A percentile compares a stretch with the other conserved stretches of the same genome.
These are phyloP conservation scores for Lepidium africanum DNA, from an alignment of 345 rosid species.

Conservation along the genomic window DNA sequence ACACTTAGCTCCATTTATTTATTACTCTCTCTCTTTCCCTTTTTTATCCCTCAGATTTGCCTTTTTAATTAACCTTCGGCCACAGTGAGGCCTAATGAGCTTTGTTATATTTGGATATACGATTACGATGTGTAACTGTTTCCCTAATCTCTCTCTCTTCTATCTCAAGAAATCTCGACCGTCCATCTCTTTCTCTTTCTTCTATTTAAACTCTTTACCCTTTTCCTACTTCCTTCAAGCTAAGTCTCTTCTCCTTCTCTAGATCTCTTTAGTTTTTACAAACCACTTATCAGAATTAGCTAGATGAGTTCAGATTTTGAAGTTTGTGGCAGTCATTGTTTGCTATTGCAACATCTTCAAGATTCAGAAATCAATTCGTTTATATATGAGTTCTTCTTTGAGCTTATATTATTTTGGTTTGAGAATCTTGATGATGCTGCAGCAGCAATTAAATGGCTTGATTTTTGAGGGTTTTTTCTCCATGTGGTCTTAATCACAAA, in stretches of 20 bases:
- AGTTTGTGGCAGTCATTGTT: constrained; percentile 18
- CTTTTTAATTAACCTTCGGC: not conserved
- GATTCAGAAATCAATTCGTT: constrained; percentile 29
- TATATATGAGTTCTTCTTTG: constrained; percentile 6
- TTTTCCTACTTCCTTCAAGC: constrained; percentile 11
- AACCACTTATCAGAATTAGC: too few species aligned
- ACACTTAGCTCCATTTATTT: constrained; percentile 6
- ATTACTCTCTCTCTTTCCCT: not conserved
- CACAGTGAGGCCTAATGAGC: constrained; percentile 25
- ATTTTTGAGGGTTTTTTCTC: not conserved
- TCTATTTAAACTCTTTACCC: constrained; percentile 27
- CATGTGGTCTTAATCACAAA: not conserved
- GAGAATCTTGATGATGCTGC: constrained; percentile 38
- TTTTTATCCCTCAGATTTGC: constrained; percentile 13
- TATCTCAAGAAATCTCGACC: constrained; percentile 24
- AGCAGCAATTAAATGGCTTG: constrained; percentile 25
- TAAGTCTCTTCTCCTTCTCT: not conserved
- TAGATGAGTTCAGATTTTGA: not conserved
- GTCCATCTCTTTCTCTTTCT: constrained; percentile 16
- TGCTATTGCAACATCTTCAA: constrained; percentile 33
- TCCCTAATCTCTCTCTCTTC: constrained; percentile 22
- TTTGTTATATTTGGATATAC: constrained; percentile 22
- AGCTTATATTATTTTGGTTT: constrained; percentile 15
- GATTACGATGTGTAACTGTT: constrained; percentile 30
- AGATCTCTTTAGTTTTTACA: constrained; percentile 4